Base-by-base conservation (phyloP, 331 rosid species). In the Acacia concinna region DNA sequence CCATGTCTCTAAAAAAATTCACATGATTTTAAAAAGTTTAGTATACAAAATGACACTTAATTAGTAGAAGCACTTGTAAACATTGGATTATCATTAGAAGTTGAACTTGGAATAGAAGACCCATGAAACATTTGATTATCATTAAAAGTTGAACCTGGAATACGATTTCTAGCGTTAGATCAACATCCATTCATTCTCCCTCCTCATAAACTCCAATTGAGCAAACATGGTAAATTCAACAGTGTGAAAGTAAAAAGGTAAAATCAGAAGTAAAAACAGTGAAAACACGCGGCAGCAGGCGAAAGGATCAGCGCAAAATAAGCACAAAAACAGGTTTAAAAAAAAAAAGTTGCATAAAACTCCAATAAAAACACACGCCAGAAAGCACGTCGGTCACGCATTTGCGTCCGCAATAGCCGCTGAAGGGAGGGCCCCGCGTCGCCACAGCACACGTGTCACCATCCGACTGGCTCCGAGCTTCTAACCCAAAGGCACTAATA, bases 311-410 rank as follows among this genome's bases (percentile, higher is more conserved):
- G 47, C 60, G 60, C 27, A 68, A 37, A 78, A 37, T 57, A 69
- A 18, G 69, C 46, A 1, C 23, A 43, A 3, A 17, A 15, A n/a
- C n/a, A n/a, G n/a, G n/a, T n/a, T n/a, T n/a, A n/a, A n/a, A n/a
- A 1, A 6, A 11, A 1, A 31, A 44, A 46, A 13, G 69, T 25
- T 17, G 37, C 52, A 30, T 2, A 40, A 57, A 28, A 78, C 68
- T 59, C 38, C 40, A 60, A 73, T 64, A 4, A 76, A 76, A 56
- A 56, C 76, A 56, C 74, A 68, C 63, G 79, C 74, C 76, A 43
- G 75, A 64, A 49, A 68, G 84, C 88, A 57, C 78, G 85, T 79
- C 80, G 73, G 72, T 78, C 86, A 86, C 14, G 82, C 88, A 81
- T 71, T 62, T 78, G 84, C 72, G 67, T 82, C 82, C 73, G 84